These are phyloP conservation scores for Boletus rubescentipes DNA, from an alignment of 768 basidiomycete genomes.

Conservation along the genomic window DNA sequence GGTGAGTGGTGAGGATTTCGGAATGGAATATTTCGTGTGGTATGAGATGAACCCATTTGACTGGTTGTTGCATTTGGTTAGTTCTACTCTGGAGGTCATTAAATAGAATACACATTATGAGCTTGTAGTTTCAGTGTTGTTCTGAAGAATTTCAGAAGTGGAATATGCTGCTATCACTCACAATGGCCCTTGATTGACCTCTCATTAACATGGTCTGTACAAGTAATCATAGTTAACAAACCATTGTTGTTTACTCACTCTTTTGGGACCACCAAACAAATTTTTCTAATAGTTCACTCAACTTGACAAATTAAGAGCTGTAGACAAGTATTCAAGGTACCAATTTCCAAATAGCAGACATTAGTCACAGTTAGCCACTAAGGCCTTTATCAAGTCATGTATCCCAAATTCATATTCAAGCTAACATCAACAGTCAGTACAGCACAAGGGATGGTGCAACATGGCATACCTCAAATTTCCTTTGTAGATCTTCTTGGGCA, in stretches of 20 bases:
- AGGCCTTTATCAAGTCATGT: conserved; percentile 40
- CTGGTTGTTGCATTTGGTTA: too few species aligned
- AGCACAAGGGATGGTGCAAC: not conserved
- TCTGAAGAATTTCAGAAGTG: too few species aligned
- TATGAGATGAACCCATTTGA: conserved; percentile 10
- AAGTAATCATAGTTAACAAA: too few species aligned
- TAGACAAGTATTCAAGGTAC: not conserved
- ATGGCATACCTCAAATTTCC: conserved; percentile 50
- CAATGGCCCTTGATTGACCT: too few species aligned
- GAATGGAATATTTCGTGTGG: conserved; percentile 34
- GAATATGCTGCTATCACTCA: too few species aligned
- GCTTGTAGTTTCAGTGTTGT: too few species aligned
- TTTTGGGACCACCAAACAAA: not conserved
- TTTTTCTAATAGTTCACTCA: not conserved
- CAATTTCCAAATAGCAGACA: not conserved
- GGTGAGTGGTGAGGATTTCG: conserved; percentile 43
- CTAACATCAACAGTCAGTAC: conserved; percentile 31
- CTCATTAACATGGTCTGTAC: too few species aligned
- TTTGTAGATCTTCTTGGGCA: conserved; percentile 49
- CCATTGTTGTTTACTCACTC: not conserved
- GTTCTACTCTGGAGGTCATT: too few species aligned
- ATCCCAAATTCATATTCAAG: conserved; percentile 59
- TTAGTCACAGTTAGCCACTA: conserved; percentile 27
- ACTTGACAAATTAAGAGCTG: not conserved
- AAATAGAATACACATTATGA: too few species aligned